Conservation (phyloP, 2,329 filamentous ascomycete species). For the Huntiella bhutanensis region DNA sequence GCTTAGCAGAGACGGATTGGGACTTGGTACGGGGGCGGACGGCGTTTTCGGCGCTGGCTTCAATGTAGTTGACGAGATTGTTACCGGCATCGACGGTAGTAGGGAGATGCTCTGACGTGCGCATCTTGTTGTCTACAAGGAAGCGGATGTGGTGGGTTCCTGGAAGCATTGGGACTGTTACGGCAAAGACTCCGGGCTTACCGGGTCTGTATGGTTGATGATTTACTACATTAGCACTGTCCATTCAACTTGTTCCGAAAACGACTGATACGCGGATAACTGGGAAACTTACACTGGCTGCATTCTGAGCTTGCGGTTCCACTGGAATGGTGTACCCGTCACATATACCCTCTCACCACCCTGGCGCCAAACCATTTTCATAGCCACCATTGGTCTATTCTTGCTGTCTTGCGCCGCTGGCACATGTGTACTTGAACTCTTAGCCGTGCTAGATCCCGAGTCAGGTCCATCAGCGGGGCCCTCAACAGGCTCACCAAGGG, state of each 20-base stretch:
- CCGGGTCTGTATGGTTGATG: conserved; percentile 24
- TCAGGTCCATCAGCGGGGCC: conserved; percentile 29
- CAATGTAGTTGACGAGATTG: conserved; percentile 95
- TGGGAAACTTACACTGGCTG: conserved; percentile 54
- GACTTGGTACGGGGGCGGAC: conserved; percentile 20
- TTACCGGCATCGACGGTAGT: conserved; percentile 97
- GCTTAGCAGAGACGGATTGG: conserved; percentile 5
- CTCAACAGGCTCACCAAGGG: conserved; percentile 17
- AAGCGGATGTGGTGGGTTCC: conserved; percentile 96
- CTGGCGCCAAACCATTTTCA: conserved; percentile 65
- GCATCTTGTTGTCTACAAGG: conserved; percentile 84
- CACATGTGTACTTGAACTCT: conserved; percentile 38
- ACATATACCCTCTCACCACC: conserved; percentile 85
- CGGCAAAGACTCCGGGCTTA: conserved; percentile 47
- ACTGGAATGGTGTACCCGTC: conserved; percentile 91
- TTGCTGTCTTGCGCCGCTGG: conserved; percentile 57
- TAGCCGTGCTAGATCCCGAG: conserved; percentile 32
- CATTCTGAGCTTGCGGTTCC: conserved; percentile 84
- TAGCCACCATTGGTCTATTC: conserved; percentile 62
- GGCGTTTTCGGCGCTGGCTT: conserved; percentile 53
- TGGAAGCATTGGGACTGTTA: conserved; percentile 65
- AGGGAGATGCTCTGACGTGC: conserved; percentile 67
- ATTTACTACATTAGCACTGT: background rate
- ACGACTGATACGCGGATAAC: background rate
- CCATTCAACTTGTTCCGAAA: too few species aligned